These are phyloP conservation scores for Pseudoneurospora amorphoporcata DNA, from an alignment of 495 filamentous ascomycete genomes.

Conservation along the genomic window DNA sequence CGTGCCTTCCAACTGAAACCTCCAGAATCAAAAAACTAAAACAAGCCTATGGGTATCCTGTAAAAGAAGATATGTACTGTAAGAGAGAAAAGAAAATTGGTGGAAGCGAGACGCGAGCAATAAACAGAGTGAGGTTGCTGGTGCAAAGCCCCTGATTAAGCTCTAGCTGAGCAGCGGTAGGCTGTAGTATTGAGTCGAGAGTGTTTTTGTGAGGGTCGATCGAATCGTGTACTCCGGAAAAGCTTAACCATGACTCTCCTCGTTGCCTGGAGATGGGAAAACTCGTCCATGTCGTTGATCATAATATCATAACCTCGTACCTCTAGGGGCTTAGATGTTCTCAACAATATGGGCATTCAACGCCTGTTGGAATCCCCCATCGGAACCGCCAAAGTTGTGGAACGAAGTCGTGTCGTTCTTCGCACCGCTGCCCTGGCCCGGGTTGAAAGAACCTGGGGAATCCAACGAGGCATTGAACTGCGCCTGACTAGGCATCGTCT, in stretches of 20 bases:
- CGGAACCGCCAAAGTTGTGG: constrained; percentile 37
- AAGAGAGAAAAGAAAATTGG: neutral
- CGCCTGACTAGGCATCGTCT: constrained; percentile 49
- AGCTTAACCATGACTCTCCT: neutral
- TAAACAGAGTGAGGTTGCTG: neutral
- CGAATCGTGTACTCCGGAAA: neutral
- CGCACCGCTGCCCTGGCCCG: constrained; percentile 12
- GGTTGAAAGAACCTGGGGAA: constrained; percentile 6
- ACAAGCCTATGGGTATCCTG: neutral
- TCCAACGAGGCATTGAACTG: constrained; percentile 24
- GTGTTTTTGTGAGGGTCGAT: neutral
- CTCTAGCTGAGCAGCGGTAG: neutral
- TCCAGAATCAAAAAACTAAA: neutral
- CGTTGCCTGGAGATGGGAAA: neutral
- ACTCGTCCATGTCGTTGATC: neutral
- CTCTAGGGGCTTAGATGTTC: constrained; percentile 53
- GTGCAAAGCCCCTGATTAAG: neutral
- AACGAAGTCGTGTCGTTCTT: constrained; percentile 7
- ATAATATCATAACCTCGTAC: neutral
- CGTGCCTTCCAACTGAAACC: neutral
- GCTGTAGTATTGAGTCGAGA: neutral
- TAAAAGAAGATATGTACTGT: neutral
- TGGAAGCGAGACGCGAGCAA: neutral
- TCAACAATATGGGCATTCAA: constrained; percentile 81
- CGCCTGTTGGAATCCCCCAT: constrained; percentile 62